Evolutionary conservation across 495 filamentous ascomycete genomes (phyloP), one percentile per base, ranked within the genome.

Genomic region (Aspergillus taichungensis): DNA sequence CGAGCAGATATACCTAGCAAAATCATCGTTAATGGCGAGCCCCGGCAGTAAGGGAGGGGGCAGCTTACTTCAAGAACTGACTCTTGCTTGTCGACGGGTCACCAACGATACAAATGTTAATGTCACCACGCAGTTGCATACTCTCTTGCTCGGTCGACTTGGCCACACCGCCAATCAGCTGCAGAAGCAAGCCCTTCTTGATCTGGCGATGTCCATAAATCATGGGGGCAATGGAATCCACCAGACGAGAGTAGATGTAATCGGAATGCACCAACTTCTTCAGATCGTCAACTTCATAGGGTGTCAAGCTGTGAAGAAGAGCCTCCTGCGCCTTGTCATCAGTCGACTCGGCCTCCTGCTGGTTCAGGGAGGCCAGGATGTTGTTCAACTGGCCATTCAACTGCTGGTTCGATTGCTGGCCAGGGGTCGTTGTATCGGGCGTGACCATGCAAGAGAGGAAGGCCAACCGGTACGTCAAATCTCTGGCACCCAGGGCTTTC

Each of bases 81-180:
- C 88, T 94, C 64, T 99, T 99, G 49, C 86, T 92, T 2, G 92
- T 99, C n/a, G 86, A 91, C 1, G 92, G 92, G 59, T 99, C 92
- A 52, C 92, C 92, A 43, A 99, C 94, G 56, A 99, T 88, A 62
- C 92, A 99, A 50, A 99, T 90, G 62, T 99, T 99, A 72, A 99
- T 86, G 61, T 99, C 92, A 54, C 92, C 92, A 72, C 92, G 78
- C 18, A 99, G 76, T 44, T 85, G 79, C 85, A 99, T 87, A 43
- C 87, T 90, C 68, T 99, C 92, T 4, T 84, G 77, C 0, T 89
- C 89, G 2, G 79, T 82, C 3, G 55, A 62, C 63, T 99, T 99
- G 64, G 78, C 76, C 8, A 99, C 87, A 67, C 92, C 92, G 5
- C 87, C 83, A 74, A 98, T 86, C 38, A 98, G 69, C 61, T 98